phyloP scores from a whole-genome alignment of 176 grass and related monocot genomes.

The Secale cereale region DNA sequence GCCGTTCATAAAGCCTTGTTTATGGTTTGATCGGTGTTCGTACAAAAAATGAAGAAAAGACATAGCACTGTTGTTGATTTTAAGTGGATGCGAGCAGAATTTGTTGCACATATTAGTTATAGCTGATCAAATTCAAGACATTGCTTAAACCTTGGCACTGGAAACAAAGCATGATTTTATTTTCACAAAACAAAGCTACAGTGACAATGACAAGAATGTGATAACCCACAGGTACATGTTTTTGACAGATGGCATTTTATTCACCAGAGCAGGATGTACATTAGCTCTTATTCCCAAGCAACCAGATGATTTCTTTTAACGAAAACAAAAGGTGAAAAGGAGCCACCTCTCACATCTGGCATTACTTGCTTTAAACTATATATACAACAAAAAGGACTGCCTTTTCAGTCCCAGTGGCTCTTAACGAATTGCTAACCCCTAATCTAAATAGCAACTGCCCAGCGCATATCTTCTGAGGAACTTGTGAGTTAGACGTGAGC shows the following conservation, averaged over 20 bases:
- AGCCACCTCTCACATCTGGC: neutral
- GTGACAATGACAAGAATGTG: neutral
- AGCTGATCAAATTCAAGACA: neutral
- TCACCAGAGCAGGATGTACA: neutral
- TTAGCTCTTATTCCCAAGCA: slow-evolving; percentile 6
- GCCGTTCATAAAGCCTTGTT: neutral
- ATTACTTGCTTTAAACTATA: slow-evolving; percentile 45
- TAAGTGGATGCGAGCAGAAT: neutral
- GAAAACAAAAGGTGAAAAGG: neutral
- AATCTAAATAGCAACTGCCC: neutral
- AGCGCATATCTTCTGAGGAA: slow-evolving; percentile 3
- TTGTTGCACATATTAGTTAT: neutral
- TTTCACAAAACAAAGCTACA: neutral
- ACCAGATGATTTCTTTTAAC: slow-evolving; percentile 3
- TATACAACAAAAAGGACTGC: slow-evolving; percentile 35
- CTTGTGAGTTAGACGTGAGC: neutral
- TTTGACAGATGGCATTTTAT: slow-evolving; percentile 19
- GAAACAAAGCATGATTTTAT: neutral
- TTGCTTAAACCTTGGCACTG: neutral
- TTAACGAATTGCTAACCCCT: slow-evolving; percentile 23
- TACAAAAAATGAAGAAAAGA: neutral
- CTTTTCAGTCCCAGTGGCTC: slow-evolving; percentile 31
- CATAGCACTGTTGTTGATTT: neutral
- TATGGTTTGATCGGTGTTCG: neutral
- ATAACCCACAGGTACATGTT: neutral